Evolutionary conservation across 306 rosid species (phyloP), one percentile per base, ranked within the genome.

Genomic region (Cyamopsis tetragonoloba): DNA sequence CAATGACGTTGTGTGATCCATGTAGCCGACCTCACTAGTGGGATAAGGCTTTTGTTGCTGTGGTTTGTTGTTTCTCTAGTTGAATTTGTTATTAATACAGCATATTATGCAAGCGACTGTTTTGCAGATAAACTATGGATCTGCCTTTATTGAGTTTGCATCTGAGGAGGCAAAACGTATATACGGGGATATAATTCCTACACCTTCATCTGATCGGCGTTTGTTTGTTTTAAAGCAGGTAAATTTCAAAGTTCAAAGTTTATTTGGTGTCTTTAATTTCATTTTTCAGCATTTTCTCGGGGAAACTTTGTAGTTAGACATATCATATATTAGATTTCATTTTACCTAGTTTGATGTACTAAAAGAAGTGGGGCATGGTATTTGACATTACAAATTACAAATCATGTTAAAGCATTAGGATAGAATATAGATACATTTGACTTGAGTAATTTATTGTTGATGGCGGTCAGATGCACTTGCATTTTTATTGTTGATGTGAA

Each of bases 161-260:
- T 74, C 96, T 1, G 99, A 90, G 82, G 99, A 93, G 82, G 99
- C 96, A 62, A 93, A 88, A 72, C 96, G 97, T 43, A 26, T 93
- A 68, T 93, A 88, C 79, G 97, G 99, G 66, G 99, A 93, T 80
- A 86, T 93, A 72, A 93, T 93, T 65, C 91, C 97, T 67, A 71
- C 99, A 53, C 82, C 99, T 65, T 73, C 82, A 22, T 74, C 95
- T 23, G 99, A 90, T 82, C 82, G 99, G 6, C 74, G 97, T 27
- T 49, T 93, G 51, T 87, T 93, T 80, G 99, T 93, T 71, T 69
- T 93, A 65, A 93, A 90, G 82, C 97, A 93, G 97, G 97, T 86
- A 82, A 75, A 39, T 20, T 51, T 22, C 31, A 44, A n/a, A n/a
- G n/a, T n/a, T n/a, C n/a, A n/a, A 57, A 42, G 35, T 41, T 61